Evolutionary conservation across 345 rosid species (phyloP), one percentile per base, ranked within the genome.

Genomic region (Garcia nutans): DNA sequence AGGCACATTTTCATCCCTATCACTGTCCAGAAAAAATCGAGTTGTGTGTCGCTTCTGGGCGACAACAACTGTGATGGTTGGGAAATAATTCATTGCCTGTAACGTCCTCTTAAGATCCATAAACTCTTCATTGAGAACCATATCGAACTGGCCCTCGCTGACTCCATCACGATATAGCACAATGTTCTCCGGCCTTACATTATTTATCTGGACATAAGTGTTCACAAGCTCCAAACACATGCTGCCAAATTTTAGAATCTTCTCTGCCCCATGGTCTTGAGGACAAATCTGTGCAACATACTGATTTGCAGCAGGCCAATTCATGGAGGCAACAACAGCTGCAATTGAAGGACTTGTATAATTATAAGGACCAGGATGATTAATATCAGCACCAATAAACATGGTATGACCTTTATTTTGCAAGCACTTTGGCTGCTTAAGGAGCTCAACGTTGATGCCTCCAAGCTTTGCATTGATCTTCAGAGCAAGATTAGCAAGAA

Each of bases 401-500:
- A 94, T 94, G 33, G 88, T 91, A 64, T 84, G 80, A 70, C 81
- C 86, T 2, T 84, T 75, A 77, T 71, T 83, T 8, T 15, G 62
- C 52, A 92, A 86, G 84, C 77, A 80, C 1, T 90, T 86, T 24
- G 91, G 86, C 56, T 58, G 71, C 68, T 87, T 88, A 31, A 70
- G 56, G 70, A 94, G 89, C 87, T 92, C 98, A 0, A 83, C 87
- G 17, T 92, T 94, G 87, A 92, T 94, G 72, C 98, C 97, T 54
- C 97, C 98, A 19, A 94, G 91, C 83, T 94, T 94, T 0, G 97
- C 98, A 65, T 94, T 94, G 77, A 94, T 92, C 89, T 92, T 91
- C 56, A 92, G 86, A 4, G 89, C 94, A 26, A 94, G 86, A 78
- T 92, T 88, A n/a, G 93, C 87, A 4, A 84, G 91, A 80, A 88